phyloP scores from a whole-genome alignment of 78 protist species.

The Protostelium mycophagum region DNA sequence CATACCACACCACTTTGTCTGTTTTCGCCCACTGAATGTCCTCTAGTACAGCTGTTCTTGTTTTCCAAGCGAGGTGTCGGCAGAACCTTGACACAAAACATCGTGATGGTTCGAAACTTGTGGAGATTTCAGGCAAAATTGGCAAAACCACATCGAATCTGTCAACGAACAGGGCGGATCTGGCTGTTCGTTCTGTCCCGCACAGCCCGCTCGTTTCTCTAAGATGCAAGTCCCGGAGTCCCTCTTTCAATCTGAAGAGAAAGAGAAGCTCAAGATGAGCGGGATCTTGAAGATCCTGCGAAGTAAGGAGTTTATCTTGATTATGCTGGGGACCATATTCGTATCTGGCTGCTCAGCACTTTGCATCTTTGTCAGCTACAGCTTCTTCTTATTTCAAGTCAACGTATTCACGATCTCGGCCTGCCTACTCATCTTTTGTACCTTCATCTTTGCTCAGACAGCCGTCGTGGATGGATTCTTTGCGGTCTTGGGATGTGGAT shows the following conservation, averaged over 20 bases:
- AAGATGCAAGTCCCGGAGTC: not conserved
- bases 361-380: not conserved
- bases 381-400: not conserved
- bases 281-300: not conserved
- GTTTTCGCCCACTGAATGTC: too few relatives aligned
- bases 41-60: too few relatives aligned
- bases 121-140: too few relatives aligned
- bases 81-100: too few relatives aligned
- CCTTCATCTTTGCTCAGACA: not conserved
- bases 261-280: not conserved
- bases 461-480: not conserved
- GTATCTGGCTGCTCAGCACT: not conserved
- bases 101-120: too few relatives aligned
- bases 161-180: too few relatives aligned
- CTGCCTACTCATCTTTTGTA: not conserved
- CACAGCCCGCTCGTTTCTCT: too few relatives aligned
- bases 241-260: not conserved
- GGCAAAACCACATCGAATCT: too few relatives aligned
- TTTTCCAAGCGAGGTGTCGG: too few relatives aligned
- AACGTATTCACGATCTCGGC: not conserved
- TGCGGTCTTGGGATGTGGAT: not conserved
- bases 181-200: too few relatives aligned
- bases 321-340: not conserved
- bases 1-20: too few relatives aligned
- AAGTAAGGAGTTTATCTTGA: not conserved